phyloP scores from a whole-genome alignment of 2,329 filamentous ascomycete species.

The Paecilomyces sp. region DNA sequence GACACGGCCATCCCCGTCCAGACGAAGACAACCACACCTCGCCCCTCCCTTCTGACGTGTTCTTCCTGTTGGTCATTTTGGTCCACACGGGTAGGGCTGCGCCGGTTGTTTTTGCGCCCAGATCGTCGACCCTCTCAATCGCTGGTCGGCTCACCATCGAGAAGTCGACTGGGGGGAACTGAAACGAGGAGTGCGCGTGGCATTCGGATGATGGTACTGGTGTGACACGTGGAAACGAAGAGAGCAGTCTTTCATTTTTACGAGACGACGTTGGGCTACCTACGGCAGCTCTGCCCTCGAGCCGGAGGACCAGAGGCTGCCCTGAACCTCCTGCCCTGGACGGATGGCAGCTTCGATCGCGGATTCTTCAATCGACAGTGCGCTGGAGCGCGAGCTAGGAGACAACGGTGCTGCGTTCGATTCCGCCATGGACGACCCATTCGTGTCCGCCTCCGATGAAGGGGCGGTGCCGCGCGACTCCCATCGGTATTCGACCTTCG shows the following conservation, averaged over 20 bases:
- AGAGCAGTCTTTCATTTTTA: conserved; percentile 11
- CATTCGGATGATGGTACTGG: conserved; percentile 22
- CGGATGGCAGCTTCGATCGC: conserved; percentile 5
- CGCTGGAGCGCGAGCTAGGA: conserved; percentile 7
- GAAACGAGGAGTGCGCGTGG: conserved; percentile 4
- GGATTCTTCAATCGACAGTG: conserved; percentile 6
- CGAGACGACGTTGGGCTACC: conserved; percentile 15
- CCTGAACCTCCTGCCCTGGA: background rate
- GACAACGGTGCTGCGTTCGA: conserved; percentile 12
- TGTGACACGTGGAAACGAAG: conserved; percentile 11
- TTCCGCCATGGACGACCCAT: conserved; percentile 48
- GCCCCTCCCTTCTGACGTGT: background rate
- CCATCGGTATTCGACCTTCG: conserved; percentile 76
- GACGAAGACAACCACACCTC: background rate
- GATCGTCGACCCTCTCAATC: conserved; percentile 2
- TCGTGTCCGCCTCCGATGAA: conserved; percentile 44
- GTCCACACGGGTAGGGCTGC: background rate
- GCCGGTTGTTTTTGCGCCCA: background rate
- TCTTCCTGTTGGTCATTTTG: background rate
- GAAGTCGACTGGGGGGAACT: background rate
- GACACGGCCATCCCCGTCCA: background rate
- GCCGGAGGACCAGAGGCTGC: conserved; percentile 11
- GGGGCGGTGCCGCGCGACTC: conserved; percentile 34
- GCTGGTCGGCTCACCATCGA: conserved; percentile 22
- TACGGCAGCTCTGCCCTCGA: conserved; percentile 16